Evolutionary conservation across 2,329 filamentous ascomycete species (phyloP).

Genomic region (Alternaria gansuensis): DNA sequence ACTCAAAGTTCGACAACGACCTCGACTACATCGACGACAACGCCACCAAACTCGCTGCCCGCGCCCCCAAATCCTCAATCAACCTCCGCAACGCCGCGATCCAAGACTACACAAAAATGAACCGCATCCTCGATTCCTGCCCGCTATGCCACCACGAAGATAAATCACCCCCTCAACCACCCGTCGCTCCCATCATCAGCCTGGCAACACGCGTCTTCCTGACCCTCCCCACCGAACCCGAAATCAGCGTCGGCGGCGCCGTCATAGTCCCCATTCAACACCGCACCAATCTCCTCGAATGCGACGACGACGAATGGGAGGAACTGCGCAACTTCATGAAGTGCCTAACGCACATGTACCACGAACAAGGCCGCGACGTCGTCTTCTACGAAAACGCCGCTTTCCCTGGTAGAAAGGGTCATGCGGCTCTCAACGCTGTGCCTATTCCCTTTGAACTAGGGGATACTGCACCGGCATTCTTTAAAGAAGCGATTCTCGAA

Average conservation of each 20-base stretch:
- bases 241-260: constrained; percentile 82
- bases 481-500: constrained; percentile 89
- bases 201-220: constrained; percentile 87
- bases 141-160: constrained; percentile 95
- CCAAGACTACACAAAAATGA: constrained; percentile 87
- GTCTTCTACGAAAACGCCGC: constrained; percentile 98
- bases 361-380: constrained; percentile 89
- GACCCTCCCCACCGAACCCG: constrained; percentile 88
- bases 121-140: constrained; percentile 83
- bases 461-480: constrained; percentile 91
- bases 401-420: constrained; percentile 75
- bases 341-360: constrained; percentile 89
- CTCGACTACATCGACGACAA: constrained; percentile 99
- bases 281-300: constrained; percentile 89
- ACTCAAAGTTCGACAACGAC: constrained; percentile 87
- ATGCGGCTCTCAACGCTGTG: constrained; percentile 85
- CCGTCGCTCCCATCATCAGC: constrained; percentile 84
- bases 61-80: constrained; percentile 85
- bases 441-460: constrained; percentile 92
- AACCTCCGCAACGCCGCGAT: constrained; percentile 90
- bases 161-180: constrained; percentile 69
- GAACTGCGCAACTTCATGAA: constrained; percentile 99
- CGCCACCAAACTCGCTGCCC: constrained; percentile 84
- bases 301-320: constrained; percentile 99
- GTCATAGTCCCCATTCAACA: constrained; percentile 91